Base-by-base conservation (phyloP, 495 filamentous ascomycete species). In the Penicillium daleae region DNA sequence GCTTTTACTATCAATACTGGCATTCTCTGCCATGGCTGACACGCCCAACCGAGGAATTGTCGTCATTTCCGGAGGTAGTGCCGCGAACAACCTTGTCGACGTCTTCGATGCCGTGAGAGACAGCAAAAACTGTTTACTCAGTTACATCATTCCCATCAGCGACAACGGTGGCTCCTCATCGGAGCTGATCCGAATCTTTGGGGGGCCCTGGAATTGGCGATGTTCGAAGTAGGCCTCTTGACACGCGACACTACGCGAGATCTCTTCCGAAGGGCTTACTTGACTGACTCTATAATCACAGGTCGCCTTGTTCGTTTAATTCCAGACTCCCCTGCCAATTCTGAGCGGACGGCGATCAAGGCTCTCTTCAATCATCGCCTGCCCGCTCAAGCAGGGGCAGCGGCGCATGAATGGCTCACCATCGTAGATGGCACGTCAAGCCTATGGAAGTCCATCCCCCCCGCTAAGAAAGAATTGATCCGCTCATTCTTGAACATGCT, bases 121-220 rank as follows among this genome's bases (percentile, higher is more conserved):
- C 62, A 88, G 85, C 72, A 89, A 89, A 56, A 75, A 84, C 37
- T 90, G 90, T 61, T 80, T 81, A 24, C 81, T 96, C 48, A 91
- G 83, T 71, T 94, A 96, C 68, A 84, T 97, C 59, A 96, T 98
- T 56, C 94, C 94, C 17, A 96, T 97, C 68, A 92, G 89, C 65
- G 94, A 98, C 74, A 98, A 98, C 78, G 94, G 94, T 29, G 94
- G 94, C 19, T 92, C 89, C 33, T 93, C 92, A 1, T 94, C 90
- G 7, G 94, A 98, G 78, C 74, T 97, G 66, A 94, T 97, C 63
- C 84, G 94, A 17, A 91, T 98, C 17, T 91, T 97, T 75, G 94
- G 94, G n/a, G 2, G 94, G 94, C 0, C 94, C 94, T 55, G 93
- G 92, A 13, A 96, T 97, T 74, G 93, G 93, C 33, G 93, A 97